These are phyloP conservation scores for Suaeda aralocaspica DNA, from an alignment of 148 eudicot genomes.

Conservation along the genomic window DNA sequence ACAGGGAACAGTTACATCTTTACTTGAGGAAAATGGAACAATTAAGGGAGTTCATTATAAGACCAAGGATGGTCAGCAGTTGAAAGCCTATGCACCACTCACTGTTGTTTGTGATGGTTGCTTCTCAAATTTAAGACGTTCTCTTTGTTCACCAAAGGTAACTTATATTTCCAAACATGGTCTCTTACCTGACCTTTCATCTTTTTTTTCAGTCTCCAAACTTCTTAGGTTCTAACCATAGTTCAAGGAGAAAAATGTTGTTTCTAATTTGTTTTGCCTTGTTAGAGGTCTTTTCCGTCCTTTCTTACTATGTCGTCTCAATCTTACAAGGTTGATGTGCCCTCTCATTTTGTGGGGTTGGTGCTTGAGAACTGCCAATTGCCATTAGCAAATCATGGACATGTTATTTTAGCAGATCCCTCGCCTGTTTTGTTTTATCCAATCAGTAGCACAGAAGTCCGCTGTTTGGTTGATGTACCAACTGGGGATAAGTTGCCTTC, in stretches of 20 bases:
- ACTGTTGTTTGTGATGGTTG: constrained; percentile 80
- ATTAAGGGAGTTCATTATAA: constrained; percentile 67
- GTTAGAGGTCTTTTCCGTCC: background rate
- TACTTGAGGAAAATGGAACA: constrained; percentile 54
- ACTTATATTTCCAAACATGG: background rate
- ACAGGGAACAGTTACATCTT: constrained; percentile 69
- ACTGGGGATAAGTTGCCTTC: constrained; percentile 73
- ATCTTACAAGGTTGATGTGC: constrained; percentile 57
- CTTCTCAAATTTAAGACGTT: constrained; percentile 60
- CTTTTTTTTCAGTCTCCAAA: background rate
- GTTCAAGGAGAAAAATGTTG: background rate
- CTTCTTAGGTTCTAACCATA: background rate
- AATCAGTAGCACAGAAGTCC: constrained; percentile 63
- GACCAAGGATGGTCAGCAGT: constrained; percentile 50
- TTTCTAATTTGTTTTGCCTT: background rate
- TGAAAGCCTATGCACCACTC: constrained; percentile 52
- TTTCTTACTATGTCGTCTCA: background rate
- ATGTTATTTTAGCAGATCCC: constrained; percentile 70
- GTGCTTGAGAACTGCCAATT: constrained; percentile 56
- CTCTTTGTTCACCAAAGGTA: constrained; percentile 68
- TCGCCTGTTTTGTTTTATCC: constrained; percentile 70
- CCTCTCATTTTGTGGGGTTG: constrained; percentile 75
- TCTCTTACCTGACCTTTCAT: background rate
- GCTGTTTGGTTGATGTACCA: constrained; percentile 74
- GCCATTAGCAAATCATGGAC: constrained; percentile 63